Evolutionary conservation across 495 filamentous ascomycete species (phyloP).

Genomic region (Lineolata rhizophorae): DNA sequence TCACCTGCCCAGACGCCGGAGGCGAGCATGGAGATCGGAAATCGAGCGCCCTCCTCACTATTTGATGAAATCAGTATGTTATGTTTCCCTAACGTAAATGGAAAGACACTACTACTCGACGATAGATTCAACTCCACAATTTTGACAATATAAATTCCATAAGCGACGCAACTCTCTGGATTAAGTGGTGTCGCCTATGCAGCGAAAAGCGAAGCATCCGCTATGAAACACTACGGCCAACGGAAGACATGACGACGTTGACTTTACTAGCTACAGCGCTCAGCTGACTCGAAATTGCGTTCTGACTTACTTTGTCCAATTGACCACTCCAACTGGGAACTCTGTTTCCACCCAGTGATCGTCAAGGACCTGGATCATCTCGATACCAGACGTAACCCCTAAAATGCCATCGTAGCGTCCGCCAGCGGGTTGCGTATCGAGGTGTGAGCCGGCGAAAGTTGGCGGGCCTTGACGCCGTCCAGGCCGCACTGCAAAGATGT

Average conservation of each 20-base stretch:
- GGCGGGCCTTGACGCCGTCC: slow-evolving; percentile 33
- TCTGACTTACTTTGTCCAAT: slow-evolving; percentile 48
- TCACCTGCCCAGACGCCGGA: slow-evolving; percentile 59
- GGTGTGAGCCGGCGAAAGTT: slow-evolving; percentile 50
- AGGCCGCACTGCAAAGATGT: slow-evolving; percentile 51
- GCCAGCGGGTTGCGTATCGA: slow-evolving; percentile 60
- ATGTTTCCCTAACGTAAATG: no score
- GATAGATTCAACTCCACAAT: no score
- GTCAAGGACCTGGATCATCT: slow-evolving; percentile 44
- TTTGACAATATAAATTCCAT: no score
- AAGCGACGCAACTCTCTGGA: no score
- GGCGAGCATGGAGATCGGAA: slow-evolving; percentile 53
- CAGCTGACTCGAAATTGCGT: not conserved
- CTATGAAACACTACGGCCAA: no score
- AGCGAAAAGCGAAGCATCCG: no score
- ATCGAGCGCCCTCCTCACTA: slow-evolving; percentile 58
- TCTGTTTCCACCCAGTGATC: slow-evolving; percentile 48
- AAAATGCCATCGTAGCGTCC: slow-evolving; percentile 62
- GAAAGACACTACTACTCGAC: no score
- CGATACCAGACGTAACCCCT: slow-evolving; percentile 48
- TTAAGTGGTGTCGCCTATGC: no score
- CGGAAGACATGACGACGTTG: no score
- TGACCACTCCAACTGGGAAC: slow-evolving; percentile 48
- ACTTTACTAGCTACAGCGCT: no score
- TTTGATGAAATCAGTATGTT: no score